Conservation (phyloP, 495 filamentous ascomycete species). For the Astrothelium subdiscretum region DNA sequence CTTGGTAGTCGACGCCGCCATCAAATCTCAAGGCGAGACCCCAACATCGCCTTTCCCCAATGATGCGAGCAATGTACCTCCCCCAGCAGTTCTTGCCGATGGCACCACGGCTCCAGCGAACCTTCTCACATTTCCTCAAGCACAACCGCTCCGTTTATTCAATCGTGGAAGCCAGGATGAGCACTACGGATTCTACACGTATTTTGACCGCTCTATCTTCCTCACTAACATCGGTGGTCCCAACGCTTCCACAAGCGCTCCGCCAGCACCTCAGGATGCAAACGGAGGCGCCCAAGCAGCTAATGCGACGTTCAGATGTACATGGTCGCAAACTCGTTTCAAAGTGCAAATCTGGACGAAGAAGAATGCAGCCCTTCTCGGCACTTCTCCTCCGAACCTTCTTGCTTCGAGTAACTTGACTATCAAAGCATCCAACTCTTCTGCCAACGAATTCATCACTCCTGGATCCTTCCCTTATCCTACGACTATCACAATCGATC, state of each 20-base stretch:
- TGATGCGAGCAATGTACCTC: conserved; percentile 34
- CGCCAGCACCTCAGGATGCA: not conserved
- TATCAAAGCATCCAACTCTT: conserved; percentile 26
- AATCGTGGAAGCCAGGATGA: conserved; percentile 68
- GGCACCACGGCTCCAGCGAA: conserved; percentile 59
- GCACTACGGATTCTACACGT: conserved; percentile 89
- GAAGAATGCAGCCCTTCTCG: not conserved
- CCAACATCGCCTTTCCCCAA: not conserved
- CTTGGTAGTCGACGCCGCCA: conserved; percentile 5
- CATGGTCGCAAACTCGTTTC: conserved; percentile 74
- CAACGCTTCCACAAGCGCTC: conserved; percentile 21
- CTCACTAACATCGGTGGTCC: conserved; percentile 36
- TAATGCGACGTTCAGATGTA: conserved; percentile 58
- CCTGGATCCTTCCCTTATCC: conserved; percentile 81
- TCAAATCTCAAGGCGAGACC: not conserved
- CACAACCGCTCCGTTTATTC: conserved; percentile 78
- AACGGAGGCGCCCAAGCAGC: conserved; percentile 51
- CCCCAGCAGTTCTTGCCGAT: conserved; percentile 48
- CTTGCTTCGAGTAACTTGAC: conserved; percentile 1
- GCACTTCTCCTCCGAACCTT: not conserved
- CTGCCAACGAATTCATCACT: conserved; percentile 41
- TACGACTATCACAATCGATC: conserved; percentile 67
- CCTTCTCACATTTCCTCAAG: conserved; percentile 53
- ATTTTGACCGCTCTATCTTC: conserved; percentile 83
- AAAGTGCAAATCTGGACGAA: conserved; percentile 84